Conservation (phyloP, 2,329 filamentous ascomycete genomes). For the Tolypocladium sp. region DNA sequence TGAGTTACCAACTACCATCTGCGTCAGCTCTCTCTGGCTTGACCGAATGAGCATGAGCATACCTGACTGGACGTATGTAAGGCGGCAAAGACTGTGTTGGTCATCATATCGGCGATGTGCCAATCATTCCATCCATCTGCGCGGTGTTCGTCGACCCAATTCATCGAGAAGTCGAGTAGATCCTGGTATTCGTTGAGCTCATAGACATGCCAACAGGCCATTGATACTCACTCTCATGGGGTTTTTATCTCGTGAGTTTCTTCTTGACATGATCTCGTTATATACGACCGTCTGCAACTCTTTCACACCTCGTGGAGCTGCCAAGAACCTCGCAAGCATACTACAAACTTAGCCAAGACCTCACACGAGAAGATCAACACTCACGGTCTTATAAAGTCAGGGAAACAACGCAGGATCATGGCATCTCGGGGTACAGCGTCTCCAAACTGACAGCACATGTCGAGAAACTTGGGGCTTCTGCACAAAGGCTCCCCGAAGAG, state of each 20-base stretch:
- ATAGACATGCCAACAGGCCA: neutral
- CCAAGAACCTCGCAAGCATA: conserved; percentile 1
- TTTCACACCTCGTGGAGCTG: neutral
- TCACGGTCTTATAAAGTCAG: conserved; percentile 3
- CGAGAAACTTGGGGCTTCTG: conserved; percentile 3
- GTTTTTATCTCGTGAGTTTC: conserved; percentile 1
- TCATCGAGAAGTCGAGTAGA: conserved; percentile 5
- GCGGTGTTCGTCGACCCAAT: conserved; percentile 5
- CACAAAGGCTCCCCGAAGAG: conserved; percentile 6
- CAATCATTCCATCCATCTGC: neutral
- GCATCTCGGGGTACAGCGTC: conserved; percentile 6
- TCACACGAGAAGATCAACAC: neutral
- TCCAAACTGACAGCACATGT: conserved; percentile 5
- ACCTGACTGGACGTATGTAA: conserved; percentile 8
- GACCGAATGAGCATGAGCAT: neutral
- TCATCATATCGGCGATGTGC: conserved; percentile 6
- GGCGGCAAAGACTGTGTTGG: conserved; percentile 5
- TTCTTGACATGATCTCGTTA: conserved; percentile 3
- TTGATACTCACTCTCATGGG: conserved; percentile 3
- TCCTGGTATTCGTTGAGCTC: neutral
- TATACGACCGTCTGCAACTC: conserved; percentile 1
- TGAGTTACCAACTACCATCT: conserved; percentile 1
- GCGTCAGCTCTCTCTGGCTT: neutral
- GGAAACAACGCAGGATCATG: conserved; percentile 5
- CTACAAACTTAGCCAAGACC: neutral